A percentile compares a stretch with the other conserved stretches of the same genome.
These are phyloP conservation scores for Rhizophora mangle DNA, from an alignment of 345 rosid species.

Conservation along the genomic window DNA sequence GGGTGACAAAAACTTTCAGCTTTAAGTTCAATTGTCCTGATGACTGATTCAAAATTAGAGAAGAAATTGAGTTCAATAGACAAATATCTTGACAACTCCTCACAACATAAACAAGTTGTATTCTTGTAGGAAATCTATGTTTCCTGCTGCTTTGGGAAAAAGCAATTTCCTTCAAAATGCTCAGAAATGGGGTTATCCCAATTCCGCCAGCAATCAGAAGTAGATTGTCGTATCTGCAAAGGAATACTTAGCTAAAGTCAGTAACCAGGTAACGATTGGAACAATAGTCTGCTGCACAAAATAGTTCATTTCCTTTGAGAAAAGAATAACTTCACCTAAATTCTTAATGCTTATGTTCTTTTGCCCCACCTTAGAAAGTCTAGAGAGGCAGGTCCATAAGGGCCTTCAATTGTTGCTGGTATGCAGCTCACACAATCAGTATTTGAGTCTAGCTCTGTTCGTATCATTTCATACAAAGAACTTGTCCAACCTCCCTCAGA, in stretches of 20 bases:
- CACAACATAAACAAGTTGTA: constrained; percentile 56
- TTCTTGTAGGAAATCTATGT: constrained; percentile 35
- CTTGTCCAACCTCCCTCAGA: constrained; percentile 67
- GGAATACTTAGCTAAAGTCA: not conserved
- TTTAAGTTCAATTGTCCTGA: constrained; percentile 39
- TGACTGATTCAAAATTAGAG: constrained; percentile 42
- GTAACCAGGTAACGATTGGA: not conserved
- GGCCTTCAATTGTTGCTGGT: constrained; percentile 66
- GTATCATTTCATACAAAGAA: constrained; percentile 49
- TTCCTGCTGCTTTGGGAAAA: constrained; percentile 32
- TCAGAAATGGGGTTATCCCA: constrained; percentile 78
- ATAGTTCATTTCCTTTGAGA: not conserved
- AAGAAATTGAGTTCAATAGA: constrained; percentile 52
- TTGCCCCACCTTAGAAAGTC: constrained; percentile 56
- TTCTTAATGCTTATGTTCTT: not conserved
- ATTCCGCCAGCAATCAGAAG: constrained; percentile 78
- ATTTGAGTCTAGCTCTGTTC: constrained; percentile 33
- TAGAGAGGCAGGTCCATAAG: constrained; percentile 70
- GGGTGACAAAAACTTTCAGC: constrained; percentile 62
- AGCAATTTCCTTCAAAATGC: constrained; percentile 66
- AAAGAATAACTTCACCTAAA: not conserved
- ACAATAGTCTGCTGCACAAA: not conserved
- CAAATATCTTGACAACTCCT: constrained; percentile 56
- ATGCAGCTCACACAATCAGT: constrained; percentile 36
- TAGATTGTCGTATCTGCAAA: constrained; percentile 66